Evolutionary conservation across 257 asterid genomes (phyloP), one percentile per base, ranked within the genome.

Genomic region (Salvia splendens): DNA sequence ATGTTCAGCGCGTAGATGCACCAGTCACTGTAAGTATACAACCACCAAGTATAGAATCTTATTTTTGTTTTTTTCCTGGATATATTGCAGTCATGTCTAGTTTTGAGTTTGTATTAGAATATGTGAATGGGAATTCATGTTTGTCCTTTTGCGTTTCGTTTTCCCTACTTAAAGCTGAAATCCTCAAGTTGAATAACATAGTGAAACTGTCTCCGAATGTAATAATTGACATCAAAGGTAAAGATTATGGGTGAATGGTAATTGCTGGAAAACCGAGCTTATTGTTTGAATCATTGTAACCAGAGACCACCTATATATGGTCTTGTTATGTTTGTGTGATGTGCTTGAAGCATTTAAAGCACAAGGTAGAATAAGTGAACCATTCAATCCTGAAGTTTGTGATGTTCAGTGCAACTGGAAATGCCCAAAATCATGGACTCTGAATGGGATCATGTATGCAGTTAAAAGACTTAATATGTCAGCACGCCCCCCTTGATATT

Each of bases 1-100:
- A 92, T 76, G 97, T 92, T 70, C 98, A 92, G 81, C 82, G 98
- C 59, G 98, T 92, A 11, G 98, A 87, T 41, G 97, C 97, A 11
- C 98, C 97, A 2, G 96, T 92, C 33, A 92, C 97, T 36, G 97
- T 92, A 65, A 77, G 85, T 78, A 15, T 36, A 5, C 24, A 56
- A 55, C 8, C 17, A 10, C 4, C 8, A 12, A 2, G 10, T 51
- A 1, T 8, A 8, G n/a, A 9, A 3, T 6, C 33, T 30, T 11
- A 4, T 54, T 54, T 12, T 2, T 9, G 5, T 54, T 54, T 20
- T 46, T 40, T 40, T 36, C 12, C 47, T 58, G 30, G 14, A 58
- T 40, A 28, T 41, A 40, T 42, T 32, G 60, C 33, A 11, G 12
- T 56, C 6, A 24, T 32, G 43, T 55, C 17, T 53, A 40, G 16